phyloP scores from a whole-genome alignment of 1,139 yeast genomes.

The Yamadazyma kanchanaburiensis region DNA sequence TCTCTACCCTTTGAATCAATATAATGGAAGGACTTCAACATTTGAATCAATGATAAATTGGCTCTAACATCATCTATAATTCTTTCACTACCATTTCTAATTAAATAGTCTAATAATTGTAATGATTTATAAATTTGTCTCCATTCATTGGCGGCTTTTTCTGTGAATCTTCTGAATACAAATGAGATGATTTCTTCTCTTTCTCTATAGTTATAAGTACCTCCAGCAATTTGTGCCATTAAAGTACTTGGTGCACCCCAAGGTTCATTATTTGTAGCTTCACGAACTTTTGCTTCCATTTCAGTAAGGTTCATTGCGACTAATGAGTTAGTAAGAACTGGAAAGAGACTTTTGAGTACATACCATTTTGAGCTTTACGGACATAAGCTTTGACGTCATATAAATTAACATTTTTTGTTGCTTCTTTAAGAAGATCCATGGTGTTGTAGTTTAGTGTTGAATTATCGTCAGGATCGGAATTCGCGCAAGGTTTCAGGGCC shows the following conservation, averaged over 20 bases:
- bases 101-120: constrained; percentile 84
- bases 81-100: constrained; percentile 91
- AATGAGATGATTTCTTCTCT: constrained; percentile 73
- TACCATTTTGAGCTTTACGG: constrained; percentile 93
- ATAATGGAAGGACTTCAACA: constrained; percentile 92
- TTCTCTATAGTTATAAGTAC: constrained; percentile 84
- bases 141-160: constrained; percentile 96
- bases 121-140: constrained; percentile 94
- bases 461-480: no score
- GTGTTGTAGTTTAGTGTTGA: no score
- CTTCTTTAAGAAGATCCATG: constrained; percentile 69
- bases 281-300: constrained; percentile 94
- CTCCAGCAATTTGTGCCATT: constrained; percentile 94
- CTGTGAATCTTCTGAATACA: constrained; percentile 81
- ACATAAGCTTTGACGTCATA: constrained; percentile 98
- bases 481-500: no score
- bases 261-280: constrained; percentile 97
- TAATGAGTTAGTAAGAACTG: constrained; percentile 16
- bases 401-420: constrained; percentile 75
- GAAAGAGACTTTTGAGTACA: constrained; percentile 14
- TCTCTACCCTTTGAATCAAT: constrained; percentile 93
- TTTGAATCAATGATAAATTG: constrained; percentile 74
- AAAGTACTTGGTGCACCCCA: constrained; percentile 97
- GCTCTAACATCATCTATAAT: constrained; percentile 93
- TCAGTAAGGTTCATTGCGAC: constrained; percentile 91